Conservation (phyloP, 495 filamentous ascomycete species). For the Aspergillus conjunctus region DNA sequence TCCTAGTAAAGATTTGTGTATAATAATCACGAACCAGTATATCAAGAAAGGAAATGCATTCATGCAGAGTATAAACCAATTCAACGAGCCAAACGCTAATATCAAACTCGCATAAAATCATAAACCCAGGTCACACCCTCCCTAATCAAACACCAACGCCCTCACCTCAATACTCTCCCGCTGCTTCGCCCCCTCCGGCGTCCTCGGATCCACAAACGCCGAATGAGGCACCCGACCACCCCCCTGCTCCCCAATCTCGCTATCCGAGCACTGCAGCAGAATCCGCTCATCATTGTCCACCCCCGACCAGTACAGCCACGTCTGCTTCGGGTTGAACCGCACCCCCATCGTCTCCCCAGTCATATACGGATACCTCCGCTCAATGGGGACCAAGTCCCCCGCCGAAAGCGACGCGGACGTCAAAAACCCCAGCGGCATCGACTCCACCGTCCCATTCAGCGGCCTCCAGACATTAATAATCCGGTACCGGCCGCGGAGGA, state of each 20-base stretch:
- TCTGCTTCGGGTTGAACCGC: slow-evolving; percentile 56
- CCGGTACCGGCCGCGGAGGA: slow-evolving; percentile 66
- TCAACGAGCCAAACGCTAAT: too few species aligned
- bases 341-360: slow-evolving; percentile 75
- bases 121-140: background rate
- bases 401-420: slow-evolving; percentile 59
- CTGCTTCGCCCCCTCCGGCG: slow-evolving; percentile 54
- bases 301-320: slow-evolving; percentile 76
- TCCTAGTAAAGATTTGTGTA: too few species aligned
- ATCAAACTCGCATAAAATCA: background rate
- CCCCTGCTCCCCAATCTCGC: slow-evolving; percentile 39
- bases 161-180: slow-evolving; percentile 87
- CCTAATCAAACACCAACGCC: slow-evolving; percentile 69
- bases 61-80: too few species aligned
- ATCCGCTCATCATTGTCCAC: slow-evolving; percentile 74
- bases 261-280: slow-evolving; percentile 82
- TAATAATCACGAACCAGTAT: too few species aligned
- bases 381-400: slow-evolving; percentile 67
- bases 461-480: slow-evolving; percentile 92
- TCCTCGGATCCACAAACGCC: slow-evolving; percentile 76
- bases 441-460: slow-evolving; percentile 68
- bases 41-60: too few species aligned
- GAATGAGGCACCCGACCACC: slow-evolving; percentile 72
- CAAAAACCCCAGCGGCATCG: slow-evolving; percentile 71
- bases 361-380: slow-evolving; percentile 72